A percentile compares a stretch with the other conserved stretches of the same genome.
phyloP scores from a whole-genome alignment of 495 filamentous ascomycete species.

The Terfezia claveryi region DNA sequence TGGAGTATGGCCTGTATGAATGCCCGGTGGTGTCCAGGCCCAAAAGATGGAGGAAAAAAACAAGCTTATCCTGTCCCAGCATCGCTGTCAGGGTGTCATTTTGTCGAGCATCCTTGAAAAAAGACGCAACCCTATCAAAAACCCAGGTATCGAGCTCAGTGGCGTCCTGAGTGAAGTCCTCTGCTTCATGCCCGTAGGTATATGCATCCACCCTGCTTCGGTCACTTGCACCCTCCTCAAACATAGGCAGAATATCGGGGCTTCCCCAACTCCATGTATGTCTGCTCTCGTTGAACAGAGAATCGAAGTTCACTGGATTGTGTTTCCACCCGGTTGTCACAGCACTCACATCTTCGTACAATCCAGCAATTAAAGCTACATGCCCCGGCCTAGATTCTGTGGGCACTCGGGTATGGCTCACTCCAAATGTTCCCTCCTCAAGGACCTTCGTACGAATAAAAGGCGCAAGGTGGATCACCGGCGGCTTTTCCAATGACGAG shows the following conservation, averaged over 20 bases:
- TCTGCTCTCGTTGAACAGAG: slow-evolving; percentile 85
- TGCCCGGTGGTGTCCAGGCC: slow-evolving; percentile 90
- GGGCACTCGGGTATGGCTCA: slow-evolving; percentile 92
- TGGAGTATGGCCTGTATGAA: slow-evolving; percentile 69
- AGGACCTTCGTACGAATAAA: slow-evolving; percentile 79
- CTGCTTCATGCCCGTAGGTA: slow-evolving; percentile 60
- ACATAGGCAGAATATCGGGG: slow-evolving; percentile 95
- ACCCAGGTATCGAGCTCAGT: slow-evolving; percentile 77
- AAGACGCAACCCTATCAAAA: slow-evolving; percentile 71
- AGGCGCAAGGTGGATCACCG: slow-evolving; percentile 48
- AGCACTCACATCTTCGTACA: slow-evolving; percentile 96
- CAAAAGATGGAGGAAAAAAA: slow-evolving; percentile 95
- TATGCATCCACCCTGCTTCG: slow-evolving; percentile 66
- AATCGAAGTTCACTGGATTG: slow-evolving; percentile 97
- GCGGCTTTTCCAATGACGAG: slow-evolving; percentile 29
- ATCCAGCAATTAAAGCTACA: slow-evolving; percentile 88
- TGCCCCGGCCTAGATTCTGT: slow-evolving; percentile 95
- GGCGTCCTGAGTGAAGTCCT: slow-evolving; percentile 75
- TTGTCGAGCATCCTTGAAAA: slow-evolving; percentile 56
- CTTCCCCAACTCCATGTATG: slow-evolving; percentile 99
- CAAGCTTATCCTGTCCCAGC: slow-evolving; percentile 61
- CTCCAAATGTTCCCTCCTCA: slow-evolving; percentile 85
- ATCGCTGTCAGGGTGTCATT: slow-evolving; percentile 56
- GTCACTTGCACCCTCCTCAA: slow-evolving; percentile 65
- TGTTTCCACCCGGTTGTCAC: slow-evolving; percentile 97